Percentiles rank a stretch among this genome's conserved stretches.
Conservation (phyloP, 345 rosid species). For the Lepidium aucheri region DNA sequence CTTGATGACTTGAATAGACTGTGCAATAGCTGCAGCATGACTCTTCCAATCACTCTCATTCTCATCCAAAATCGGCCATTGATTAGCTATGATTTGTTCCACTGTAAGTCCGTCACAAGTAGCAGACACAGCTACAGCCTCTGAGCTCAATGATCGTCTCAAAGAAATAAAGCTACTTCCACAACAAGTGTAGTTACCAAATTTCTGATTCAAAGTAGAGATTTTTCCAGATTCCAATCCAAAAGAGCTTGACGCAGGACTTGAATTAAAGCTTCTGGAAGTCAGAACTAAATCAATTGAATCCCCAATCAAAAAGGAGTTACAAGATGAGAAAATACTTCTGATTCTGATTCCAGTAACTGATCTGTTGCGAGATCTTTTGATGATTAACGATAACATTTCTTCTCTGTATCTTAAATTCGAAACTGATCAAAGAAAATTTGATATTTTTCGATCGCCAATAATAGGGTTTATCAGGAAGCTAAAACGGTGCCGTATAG, state of each 20-base stretch:
- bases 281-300: background rate
- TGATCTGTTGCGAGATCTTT: slow-evolving; percentile 18
- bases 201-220: slow-evolving; percentile 8
- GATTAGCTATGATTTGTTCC: slow-evolving; percentile 58
- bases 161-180: slow-evolving; percentile 18
- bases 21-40: slow-evolving; percentile 87
- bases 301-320: background rate
- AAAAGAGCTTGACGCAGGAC: background rate
- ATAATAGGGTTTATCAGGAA: background rate
- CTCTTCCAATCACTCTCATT: slow-evolving; percentile 85
- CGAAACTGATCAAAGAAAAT: no score
- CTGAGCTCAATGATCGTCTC: slow-evolving; percentile 35
- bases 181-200: slow-evolving; percentile 8
- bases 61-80: slow-evolving; percentile 76
- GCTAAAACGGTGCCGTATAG: background rate
- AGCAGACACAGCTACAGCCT: slow-evolving; percentile 36
- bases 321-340: background rate
- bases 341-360: background rate
- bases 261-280: slow-evolving; percentile 17
- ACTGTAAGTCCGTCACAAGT: slow-evolving; percentile 83
- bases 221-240: slow-evolving; percentile 4
- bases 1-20: slow-evolving; percentile 85
- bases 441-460: background rate
- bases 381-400: slow-evolving; percentile 29
- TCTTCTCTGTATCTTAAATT: no score